Conservation (phyloP, 257 asterid species). For the Dorcoceras hygrometricum region DNA sequence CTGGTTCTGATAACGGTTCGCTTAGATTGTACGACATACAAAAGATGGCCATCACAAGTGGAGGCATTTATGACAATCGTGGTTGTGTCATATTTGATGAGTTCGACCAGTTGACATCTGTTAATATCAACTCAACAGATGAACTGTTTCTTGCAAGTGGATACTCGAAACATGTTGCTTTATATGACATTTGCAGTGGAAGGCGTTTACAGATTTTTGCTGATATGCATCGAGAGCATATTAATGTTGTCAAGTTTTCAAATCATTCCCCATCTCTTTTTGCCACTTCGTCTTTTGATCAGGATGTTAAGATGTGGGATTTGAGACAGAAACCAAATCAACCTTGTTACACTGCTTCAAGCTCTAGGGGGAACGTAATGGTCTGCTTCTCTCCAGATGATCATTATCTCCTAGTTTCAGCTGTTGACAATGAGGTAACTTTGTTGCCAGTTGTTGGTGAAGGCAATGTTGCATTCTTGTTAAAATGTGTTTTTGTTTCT, state of each 20-base stretch:
- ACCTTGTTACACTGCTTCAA: constrained; percentile 81
- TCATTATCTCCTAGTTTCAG: constrained; percentile 88
- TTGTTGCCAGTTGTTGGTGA: constrained; percentile 1
- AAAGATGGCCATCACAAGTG: constrained; percentile 38
- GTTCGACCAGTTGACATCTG: constrained; percentile 89
- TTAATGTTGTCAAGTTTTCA: constrained; percentile 88
- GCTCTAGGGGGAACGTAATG: constrained; percentile 90
- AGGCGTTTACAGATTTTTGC: constrained; percentile 69
- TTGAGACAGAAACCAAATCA: constrained; percentile 66
- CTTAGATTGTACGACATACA: constrained; percentile 72
- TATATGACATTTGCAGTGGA: constrained; percentile 74
- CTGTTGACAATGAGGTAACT: constrained; percentile 92
- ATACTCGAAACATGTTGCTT: constrained; percentile 77
- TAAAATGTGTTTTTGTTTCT: constrained; percentile 16
- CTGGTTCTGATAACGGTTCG: constrained; percentile 92
- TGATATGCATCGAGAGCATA: constrained; percentile 84
- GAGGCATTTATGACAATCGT: constrained; percentile 36
- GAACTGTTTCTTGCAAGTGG: constrained; percentile 95
- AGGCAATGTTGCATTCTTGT: constrained; percentile 2
- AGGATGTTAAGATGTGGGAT: constrained; percentile 93
- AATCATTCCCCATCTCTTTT: constrained; percentile 86
- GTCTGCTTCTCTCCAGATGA: constrained; percentile 97
- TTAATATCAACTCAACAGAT: constrained; percentile 85
- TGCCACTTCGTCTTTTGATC: constrained; percentile 90
- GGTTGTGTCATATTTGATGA: constrained; percentile 67